Evolutionary conservation across 2,329 filamentous ascomycete genomes (phyloP), one percentile per base, ranked within the genome.

Genomic region (Pseudogymnoascus sp.): DNA sequence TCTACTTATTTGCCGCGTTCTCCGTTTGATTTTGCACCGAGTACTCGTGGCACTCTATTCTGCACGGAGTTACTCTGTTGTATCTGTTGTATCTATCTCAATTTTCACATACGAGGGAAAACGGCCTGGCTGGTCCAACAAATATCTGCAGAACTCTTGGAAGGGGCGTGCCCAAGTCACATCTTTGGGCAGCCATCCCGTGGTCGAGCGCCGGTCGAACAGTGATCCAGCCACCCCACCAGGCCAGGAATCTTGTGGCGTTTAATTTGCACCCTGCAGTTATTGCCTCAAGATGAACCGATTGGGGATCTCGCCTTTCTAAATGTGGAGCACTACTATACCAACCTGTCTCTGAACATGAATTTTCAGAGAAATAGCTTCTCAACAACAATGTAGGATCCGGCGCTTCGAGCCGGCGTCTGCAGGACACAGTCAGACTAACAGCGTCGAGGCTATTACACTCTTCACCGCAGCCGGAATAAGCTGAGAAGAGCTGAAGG

Each of bases 101-200:
- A 33, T 56, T 56, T 53, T 56, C 42, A 47, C 26, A 35, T 19
- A 33, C 29, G 29, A 26, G 50, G 13, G 33, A 21, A 53, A 56
- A 33, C n/a, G 50, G 10, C 50, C 16, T 19, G 50, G 10, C 29
- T 56, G 50, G 50, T 56, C 50, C 50, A 56, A 33, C 50, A 56
- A 56, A 19, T n/a, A 24, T 13, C 31, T 13, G 10, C 31, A 35
- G 19, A 56, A 56, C 50, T 19, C 50, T 56, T 56, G 50, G 50
- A 56, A 56, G 50, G 50, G 50, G 50, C 50, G 50, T 56, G 50
- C 50, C 50, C 50, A 56, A 56, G 50, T 33, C 50, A 56, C 50
- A 56, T 56, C 26, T 56, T 53, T 56, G 50, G 50, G 50, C 50
- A 56, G 29, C 50, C 50, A 56, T 56, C 16, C 50, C 50, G 50